These are phyloP conservation scores for Kokia cookei DNA, from an alignment of 441 rosid genomes.

Conservation along the genomic window DNA sequence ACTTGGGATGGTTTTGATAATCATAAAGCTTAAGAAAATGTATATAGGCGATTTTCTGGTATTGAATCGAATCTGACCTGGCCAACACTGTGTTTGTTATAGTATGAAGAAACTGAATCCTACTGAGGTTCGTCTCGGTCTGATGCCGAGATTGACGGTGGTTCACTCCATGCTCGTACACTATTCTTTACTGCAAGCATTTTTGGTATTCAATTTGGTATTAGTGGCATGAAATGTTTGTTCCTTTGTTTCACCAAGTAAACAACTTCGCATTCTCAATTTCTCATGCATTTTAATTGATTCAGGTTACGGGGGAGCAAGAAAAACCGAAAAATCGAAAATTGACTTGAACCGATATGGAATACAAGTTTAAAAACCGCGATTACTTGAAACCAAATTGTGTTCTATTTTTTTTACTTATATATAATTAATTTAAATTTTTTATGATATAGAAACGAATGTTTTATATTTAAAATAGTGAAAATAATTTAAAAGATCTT, in stretches of 20 bases:
- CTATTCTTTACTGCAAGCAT: slow-evolving; percentile 23
- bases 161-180: background rate
- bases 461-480: too few relatives aligned
- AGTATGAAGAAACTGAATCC: slow-evolving; percentile 24
- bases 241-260: slow-evolving; percentile 1
- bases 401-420: too few relatives aligned
- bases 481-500: too few relatives aligned
- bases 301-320: background rate
- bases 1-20: too few relatives aligned
- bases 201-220: slow-evolving; percentile 1
- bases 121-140: slow-evolving; percentile 23
- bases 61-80: slow-evolving; percentile 19
- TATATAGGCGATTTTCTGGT: slow-evolving; percentile 8
- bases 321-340: too few relatives aligned
- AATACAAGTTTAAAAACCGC: too few relatives aligned
- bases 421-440: too few relatives aligned
- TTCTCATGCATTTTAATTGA: slow-evolving; percentile 1
- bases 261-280: background rate
- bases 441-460: too few relatives aligned
- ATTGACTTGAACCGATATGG: too few relatives aligned
- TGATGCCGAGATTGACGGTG: background rate
- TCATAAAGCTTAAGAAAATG: too few relatives aligned
- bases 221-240: slow-evolving; percentile 8
- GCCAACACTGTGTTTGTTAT: slow-evolving; percentile 23
- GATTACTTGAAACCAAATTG: too few relatives aligned